phyloP scores from a whole-genome alignment of 345 rosid species.

The Anacardium occidentale region DNA sequence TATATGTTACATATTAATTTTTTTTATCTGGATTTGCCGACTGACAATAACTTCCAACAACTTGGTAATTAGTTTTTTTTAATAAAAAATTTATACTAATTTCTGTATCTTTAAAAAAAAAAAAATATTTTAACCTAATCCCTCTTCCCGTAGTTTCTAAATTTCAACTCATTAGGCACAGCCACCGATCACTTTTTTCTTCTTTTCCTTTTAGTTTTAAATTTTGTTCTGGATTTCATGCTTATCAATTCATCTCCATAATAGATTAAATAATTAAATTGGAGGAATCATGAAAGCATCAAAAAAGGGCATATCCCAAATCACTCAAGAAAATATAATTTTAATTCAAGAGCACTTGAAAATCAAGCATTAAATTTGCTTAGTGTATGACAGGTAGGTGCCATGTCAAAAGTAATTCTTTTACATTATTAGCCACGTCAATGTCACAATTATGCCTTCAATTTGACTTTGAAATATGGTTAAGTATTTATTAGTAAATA shows the following conservation, averaged over 20 bases:
- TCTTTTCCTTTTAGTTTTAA: too few species aligned
- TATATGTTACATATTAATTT: neutral
- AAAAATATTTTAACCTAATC: too few species aligned
- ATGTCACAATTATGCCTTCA: neutral
- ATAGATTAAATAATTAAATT: too few species aligned
- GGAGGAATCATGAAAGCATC: neutral
- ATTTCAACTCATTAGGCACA: too few species aligned
- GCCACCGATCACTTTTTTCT: too few species aligned
- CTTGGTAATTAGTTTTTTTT: neutral
- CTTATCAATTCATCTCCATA: too few species aligned
- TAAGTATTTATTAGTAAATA: too few species aligned
- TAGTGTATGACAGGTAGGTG: slow-evolving; percentile 22
- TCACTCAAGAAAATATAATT: neutral
- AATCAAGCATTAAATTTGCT: neutral
- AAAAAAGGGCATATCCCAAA: slow-evolving; percentile 9
- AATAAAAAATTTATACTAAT: too few species aligned
- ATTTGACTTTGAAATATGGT: neutral
- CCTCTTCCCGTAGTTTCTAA: too few species aligned
- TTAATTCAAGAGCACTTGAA: neutral
- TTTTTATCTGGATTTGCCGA: slow-evolving; percentile 9
- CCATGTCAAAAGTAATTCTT: neutral
- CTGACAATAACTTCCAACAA: slow-evolving; percentile 8
- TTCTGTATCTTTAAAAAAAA: too few species aligned
- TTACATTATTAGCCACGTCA: neutral
- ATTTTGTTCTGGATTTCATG: too few species aligned